Percentiles rank a stretch among this genome's conserved stretches.
These are phyloP conservation scores for Chytriomyces sp. DNA, from an alignment of 192 early-diverging fungal species.

Conservation along the genomic window DNA sequence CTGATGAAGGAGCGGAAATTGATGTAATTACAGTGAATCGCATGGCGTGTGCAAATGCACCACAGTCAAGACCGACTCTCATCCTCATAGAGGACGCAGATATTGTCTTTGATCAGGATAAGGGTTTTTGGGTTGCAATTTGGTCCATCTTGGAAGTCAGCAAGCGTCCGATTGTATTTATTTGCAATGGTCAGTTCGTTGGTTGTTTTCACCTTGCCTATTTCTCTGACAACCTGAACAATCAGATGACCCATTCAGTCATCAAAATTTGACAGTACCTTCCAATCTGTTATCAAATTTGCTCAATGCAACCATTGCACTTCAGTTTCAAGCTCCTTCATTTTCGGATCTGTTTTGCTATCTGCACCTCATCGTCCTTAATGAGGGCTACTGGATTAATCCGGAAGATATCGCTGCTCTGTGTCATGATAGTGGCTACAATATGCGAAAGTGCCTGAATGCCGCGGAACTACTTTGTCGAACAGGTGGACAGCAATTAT, in stretches of 20 bases:
- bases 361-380: constrained; percentile 17
- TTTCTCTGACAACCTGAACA: background rate
- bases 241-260: constrained; percentile 19
- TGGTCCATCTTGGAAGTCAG: constrained; percentile 67
- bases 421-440: background rate
- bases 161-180: constrained; percentile 81
- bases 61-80: constrained; percentile 56
- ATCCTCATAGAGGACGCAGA: constrained; percentile 86
- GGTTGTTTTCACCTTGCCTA: background rate
- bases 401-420: background rate
- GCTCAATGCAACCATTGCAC: background rate
- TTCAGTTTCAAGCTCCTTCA: constrained; percentile 13
- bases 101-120: constrained; percentile 78
- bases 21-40: background rate
- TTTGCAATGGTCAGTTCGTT: constrained; percentile 57
- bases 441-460: constrained; percentile 12
- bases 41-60: background rate
- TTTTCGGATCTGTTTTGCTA: constrained; percentile 18
- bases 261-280: constrained; percentile 16
- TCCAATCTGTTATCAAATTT: background rate
- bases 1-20: background rate
- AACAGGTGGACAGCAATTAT: no score
- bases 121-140: constrained; percentile 75
- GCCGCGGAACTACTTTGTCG: background rate
- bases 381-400: constrained; percentile 17